These are phyloP conservation scores for Guillardia theta DNA, from an alignment of 78 protist species.

Conservation along the genomic window DNA sequence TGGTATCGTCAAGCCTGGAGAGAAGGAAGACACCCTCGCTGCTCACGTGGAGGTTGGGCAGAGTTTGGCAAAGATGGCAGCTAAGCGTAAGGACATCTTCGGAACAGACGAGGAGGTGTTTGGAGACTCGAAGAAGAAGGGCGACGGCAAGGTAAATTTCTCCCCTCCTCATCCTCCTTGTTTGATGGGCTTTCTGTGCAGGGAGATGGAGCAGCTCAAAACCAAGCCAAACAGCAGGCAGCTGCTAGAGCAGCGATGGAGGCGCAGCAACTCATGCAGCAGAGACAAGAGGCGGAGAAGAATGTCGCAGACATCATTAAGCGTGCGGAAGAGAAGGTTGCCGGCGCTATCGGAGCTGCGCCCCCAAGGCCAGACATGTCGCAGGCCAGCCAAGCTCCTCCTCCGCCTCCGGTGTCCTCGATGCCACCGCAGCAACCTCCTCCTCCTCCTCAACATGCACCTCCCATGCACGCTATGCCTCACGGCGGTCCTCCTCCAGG, in stretches of 20 bases:
- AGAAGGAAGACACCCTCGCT: slow-evolving; percentile 42
- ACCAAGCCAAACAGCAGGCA: not conserved
- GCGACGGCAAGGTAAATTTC: not conserved
- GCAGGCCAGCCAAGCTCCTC: not conserved
- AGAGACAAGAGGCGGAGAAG: not conserved
- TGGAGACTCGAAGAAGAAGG: not conserved
- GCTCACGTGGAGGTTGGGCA: not conserved
- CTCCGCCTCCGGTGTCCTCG: not conserved
- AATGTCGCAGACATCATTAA: not conserved
- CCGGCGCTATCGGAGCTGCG: not conserved
- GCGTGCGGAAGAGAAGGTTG: slow-evolving; percentile 6
- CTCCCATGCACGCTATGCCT: not conserved
- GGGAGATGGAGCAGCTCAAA: not conserved
- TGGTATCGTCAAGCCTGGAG: slow-evolving; percentile 30
- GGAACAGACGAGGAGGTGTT: slow-evolving; percentile 48
- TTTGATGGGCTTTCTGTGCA: no score
- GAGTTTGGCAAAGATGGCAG: not conserved
- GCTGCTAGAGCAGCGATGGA: not conserved
- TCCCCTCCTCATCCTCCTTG: not conserved
- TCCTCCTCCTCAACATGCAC: not conserved
- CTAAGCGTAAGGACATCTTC: slow-evolving; percentile 51
- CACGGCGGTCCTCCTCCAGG: not conserved
- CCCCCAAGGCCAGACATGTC: not conserved
- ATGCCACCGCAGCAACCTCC: not conserved
- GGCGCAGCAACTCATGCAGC: not conserved